Percentiles rank a stretch among this genome's conserved stretches.
Conservation (phyloP, 2,329 filamentous ascomycete genomes). For the Colletotrichum higginsianum region DNA sequence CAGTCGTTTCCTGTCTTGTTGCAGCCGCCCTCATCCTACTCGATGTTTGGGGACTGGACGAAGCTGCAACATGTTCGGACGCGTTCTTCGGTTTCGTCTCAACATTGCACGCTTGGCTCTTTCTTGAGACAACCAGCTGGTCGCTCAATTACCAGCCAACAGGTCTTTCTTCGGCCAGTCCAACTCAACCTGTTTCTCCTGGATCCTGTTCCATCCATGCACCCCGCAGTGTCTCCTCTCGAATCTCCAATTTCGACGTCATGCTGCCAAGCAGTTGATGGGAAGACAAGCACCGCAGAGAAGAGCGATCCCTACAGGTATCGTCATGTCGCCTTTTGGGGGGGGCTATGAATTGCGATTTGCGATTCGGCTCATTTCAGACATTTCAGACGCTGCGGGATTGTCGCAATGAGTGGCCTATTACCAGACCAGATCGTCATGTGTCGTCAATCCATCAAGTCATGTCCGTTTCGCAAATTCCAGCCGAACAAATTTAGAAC, state of each 20-base stretch:
- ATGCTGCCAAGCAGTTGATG: conserved; percentile 27
- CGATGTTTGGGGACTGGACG: conserved; percentile 30
- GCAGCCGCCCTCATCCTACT: conserved; percentile 24
- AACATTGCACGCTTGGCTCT: conserved; percentile 31
- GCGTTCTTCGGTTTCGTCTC: conserved; percentile 41
- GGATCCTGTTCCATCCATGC: conserved; percentile 36
- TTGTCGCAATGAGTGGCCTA: conserved; percentile 19
- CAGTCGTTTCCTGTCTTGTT: conserved; percentile 32
- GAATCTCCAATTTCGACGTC: conserved; percentile 33
- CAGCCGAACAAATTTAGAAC: conserved; percentile 38
- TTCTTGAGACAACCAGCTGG: conserved; percentile 20
- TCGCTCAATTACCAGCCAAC: conserved; percentile 4
- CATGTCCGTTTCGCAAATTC: conserved; percentile 5
- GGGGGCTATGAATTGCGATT: conserved; percentile 2
- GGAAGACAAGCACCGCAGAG: conserved; percentile 6
- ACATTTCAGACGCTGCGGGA: conserved; percentile 2
- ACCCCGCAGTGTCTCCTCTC: conserved; percentile 37
- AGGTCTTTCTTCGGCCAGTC: conserved; percentile 17
- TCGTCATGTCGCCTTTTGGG: background rate
- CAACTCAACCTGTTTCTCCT: background rate
- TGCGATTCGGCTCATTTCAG: conserved; percentile 17
- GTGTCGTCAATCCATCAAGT: conserved; percentile 10
- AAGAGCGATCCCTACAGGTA: conserved; percentile 1
- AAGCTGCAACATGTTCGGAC: conserved; percentile 41
- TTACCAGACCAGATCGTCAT: conserved; percentile 16